Evolutionary conservation across 176 grass and related monocot species (phyloP).

Genomic region (Lolium rigidum): DNA sequence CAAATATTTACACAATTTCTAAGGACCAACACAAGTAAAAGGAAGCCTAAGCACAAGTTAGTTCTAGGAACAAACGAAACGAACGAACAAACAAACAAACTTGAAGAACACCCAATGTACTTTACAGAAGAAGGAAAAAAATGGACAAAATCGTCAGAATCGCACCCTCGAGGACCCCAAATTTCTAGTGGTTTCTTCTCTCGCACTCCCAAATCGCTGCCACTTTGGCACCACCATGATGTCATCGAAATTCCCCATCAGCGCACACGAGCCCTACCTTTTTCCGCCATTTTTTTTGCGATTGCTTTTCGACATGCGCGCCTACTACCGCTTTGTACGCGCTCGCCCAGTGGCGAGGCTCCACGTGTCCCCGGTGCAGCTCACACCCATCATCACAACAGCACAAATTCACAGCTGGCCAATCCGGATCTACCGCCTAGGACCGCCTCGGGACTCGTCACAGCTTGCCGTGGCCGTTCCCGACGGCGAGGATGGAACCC

Average conservation of each 20-base stretch:
- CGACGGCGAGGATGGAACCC: slow-evolving; percentile 52
- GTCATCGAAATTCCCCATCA: slow-evolving; percentile 35
- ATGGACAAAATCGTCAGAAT: slow-evolving; percentile 50
- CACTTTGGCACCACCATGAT: slow-evolving; percentile 33
- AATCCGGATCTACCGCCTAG: slow-evolving; percentile 58
- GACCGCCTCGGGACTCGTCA: slow-evolving; percentile 33
- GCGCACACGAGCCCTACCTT: slow-evolving; percentile 30
- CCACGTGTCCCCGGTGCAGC: slow-evolving; percentile 37
- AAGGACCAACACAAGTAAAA: background rate
- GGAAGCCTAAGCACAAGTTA: background rate
- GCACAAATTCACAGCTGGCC: slow-evolving; percentile 25
- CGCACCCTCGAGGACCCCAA: slow-evolving; percentile 31
- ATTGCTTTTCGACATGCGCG: slow-evolving; percentile 34
- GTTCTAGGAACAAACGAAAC: slow-evolving; percentile 8
- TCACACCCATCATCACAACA: background rate
- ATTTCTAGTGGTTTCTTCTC: background rate
- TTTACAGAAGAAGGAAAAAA: slow-evolving; percentile 47
- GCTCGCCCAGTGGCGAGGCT: background rate
- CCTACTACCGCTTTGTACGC: slow-evolving; percentile 49
- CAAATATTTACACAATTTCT: background rate
- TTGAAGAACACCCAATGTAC: slow-evolving; percentile 20
- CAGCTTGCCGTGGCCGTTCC: slow-evolving; percentile 20
- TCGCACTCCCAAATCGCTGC: slow-evolving; percentile 21
- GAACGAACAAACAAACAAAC: background rate
- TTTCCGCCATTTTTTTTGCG: background rate